Percentiles rank a stretch among this genome's conserved stretches.
Evolutionary conservation across 2,329 filamentous ascomycete genomes (phyloP).

Genomic region (Scedosporium boydii): DNA sequence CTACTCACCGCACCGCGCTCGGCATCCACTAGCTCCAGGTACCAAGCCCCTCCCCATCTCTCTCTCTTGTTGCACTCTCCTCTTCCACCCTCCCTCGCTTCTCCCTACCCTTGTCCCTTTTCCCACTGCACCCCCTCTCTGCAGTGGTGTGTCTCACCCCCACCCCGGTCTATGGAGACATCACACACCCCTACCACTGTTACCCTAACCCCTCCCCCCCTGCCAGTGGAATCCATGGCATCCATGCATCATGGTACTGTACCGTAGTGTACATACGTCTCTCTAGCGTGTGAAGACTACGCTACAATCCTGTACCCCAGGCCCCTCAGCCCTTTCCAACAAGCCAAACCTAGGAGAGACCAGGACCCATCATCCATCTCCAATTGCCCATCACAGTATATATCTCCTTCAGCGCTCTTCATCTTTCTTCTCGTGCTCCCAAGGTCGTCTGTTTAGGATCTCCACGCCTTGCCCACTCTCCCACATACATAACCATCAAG

Average conservation of each 20-base stretch:
- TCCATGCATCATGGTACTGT: background rate
- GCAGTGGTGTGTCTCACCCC: background rate
- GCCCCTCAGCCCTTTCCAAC: slow-evolving; percentile 3
- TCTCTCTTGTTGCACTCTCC: background rate
- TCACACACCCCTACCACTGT: background rate
- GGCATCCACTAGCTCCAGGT: slow-evolving; percentile 7
- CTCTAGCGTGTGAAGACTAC: background rate
- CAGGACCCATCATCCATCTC: background rate
- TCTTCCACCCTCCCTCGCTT: background rate
- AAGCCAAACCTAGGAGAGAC: background rate
- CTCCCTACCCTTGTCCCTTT: background rate
- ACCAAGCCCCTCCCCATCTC: background rate
- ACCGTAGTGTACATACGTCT: background rate
- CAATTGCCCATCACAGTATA: slow-evolving; percentile 3
- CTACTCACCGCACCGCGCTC: slow-evolving; percentile 1
- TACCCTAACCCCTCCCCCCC: background rate
- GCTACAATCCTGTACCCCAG: background rate
- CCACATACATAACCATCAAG: background rate
- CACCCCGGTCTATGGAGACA: background rate
- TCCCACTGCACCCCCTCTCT: background rate
- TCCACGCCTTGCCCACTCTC: background rate
- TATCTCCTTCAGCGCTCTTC: slow-evolving; percentile 2
- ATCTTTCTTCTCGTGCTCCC: background rate
- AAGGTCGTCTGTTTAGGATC: background rate
- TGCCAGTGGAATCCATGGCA: background rate